Percentiles rank a stretch among this genome's conserved stretches.
phyloP scores from a whole-genome alignment of 352 stramenopile genomes.

The Globisporangium recalcitrans region DNA sequence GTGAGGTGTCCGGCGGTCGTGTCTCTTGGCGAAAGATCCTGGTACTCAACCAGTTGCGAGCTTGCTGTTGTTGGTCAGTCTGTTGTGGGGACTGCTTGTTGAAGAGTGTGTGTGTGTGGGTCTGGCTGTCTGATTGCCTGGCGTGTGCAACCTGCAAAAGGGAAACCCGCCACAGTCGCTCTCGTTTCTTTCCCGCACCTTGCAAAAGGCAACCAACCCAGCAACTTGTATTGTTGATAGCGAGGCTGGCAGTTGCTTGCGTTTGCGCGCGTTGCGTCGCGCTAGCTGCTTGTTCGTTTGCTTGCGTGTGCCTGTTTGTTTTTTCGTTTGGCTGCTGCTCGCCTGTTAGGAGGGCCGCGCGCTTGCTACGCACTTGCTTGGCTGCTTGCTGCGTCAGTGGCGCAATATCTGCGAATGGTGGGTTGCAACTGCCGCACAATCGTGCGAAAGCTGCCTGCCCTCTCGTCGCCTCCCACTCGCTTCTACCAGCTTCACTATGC shows the following conservation, averaged over 20 bases:
- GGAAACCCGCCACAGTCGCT: neutral
- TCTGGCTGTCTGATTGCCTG: neutral
- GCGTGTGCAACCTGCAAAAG: neutral
- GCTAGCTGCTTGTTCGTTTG: neutral
- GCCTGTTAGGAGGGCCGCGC: neutral
- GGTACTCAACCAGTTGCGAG: neutral
- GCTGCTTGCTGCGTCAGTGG: constrained; percentile 3
- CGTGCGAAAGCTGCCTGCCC: neutral
- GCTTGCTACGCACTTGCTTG: neutral
- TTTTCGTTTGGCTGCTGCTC: neutral
- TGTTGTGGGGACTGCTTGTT: neutral
- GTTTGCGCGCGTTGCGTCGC: neutral
- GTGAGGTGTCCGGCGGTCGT: neutral
- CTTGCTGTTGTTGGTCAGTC: neutral
- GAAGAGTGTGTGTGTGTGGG: neutral
- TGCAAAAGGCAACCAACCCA: neutral
- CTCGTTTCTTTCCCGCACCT: constrained; percentile 3
- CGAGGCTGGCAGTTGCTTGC: neutral
- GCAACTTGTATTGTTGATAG: neutral
- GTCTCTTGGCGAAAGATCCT: constrained; percentile 1
- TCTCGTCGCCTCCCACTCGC: neutral
- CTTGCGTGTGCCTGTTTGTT: neutral
- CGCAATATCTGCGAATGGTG: constrained; percentile 7
- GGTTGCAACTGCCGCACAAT: neutral
- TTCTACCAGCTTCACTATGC: neutral